Percentiles rank a stretch among this genome's conserved stretches.
These are phyloP conservation scores for Metschnikowia chrysomelidarum DNA, from an alignment of 805 yeast genomes.

Conservation along the genomic window DNA sequence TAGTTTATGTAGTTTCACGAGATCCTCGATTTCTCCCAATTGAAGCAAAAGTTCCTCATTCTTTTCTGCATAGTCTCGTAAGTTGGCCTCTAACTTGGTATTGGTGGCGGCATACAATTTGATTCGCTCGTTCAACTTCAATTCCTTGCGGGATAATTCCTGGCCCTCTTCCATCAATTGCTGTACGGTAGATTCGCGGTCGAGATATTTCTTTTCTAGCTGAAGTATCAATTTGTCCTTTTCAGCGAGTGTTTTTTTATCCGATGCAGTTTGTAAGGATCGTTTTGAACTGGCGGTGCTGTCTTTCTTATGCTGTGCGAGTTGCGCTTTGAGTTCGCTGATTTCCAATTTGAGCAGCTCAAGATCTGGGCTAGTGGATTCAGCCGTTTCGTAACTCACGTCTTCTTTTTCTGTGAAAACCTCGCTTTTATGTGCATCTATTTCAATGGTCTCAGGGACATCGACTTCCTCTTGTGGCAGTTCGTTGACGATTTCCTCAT, in stretches of 20 bases:
- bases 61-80: conserved; percentile 29
- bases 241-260: conserved; percentile 5
- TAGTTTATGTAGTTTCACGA: conserved; percentile 27
- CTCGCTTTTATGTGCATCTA: too few relatives aligned
- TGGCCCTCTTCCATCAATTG: conserved; percentile 76
- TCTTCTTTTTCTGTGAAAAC: neutral
- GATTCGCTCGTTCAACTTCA: conserved; percentile 62
- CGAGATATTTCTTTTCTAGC: conserved; percentile 33
- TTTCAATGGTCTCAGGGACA: neutral
- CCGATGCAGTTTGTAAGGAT: neutral
- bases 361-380: too few relatives aligned
- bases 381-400: neutral
- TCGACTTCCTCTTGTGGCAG: neutral
- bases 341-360: conserved; percentile 2
- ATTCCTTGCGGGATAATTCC: conserved; percentile 65
- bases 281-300: neutral
- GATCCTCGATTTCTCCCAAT: conserved; percentile 39
- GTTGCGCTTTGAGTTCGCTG: neutral
- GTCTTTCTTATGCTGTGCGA: conserved; percentile 4
- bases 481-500: too few relatives aligned
- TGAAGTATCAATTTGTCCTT: conserved; percentile 5
- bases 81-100: conserved; percentile 28
- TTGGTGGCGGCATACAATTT: conserved; percentile 50
- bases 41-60: conserved; percentile 30
- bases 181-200: conserved; percentile 60